Percentiles rank a stretch among this genome's conserved stretches.
These are phyloP conservation scores for Magnaporthiopsis rhizophila DNA, from an alignment of 2,329 filamentous ascomycete species.

Conservation along the genomic window DNA sequence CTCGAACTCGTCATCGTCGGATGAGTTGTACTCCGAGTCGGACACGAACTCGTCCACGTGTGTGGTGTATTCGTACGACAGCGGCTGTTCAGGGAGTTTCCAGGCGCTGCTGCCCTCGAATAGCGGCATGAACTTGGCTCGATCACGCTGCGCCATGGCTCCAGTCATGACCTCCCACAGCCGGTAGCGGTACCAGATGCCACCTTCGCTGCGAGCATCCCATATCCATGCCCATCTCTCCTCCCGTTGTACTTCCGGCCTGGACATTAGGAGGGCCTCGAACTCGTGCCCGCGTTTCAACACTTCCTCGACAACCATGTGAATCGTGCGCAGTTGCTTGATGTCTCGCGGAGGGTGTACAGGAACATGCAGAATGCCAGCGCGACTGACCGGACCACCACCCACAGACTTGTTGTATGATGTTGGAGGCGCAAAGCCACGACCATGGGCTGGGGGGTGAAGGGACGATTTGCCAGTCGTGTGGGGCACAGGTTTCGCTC, in stretches of 20 bases:
- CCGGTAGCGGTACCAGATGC: conserved; percentile 88
- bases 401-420: conserved; percentile 48
- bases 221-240: conserved; percentile 94
- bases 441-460: conserved; percentile 31
- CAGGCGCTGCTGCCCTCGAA: conserved; percentile 74
- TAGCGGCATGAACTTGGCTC: conserved; percentile 51
- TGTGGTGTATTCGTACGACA: conserved; percentile 78
- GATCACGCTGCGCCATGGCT: conserved; percentile 35
- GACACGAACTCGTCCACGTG: conserved; percentile 71
- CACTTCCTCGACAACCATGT: conserved; percentile 76
- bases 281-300: conserved; percentile 78
- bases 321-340: conserved; percentile 72
- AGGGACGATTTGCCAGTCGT: conserved; percentile 14
- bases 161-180: conserved; percentile 81
- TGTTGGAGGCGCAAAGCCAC: conserved; percentile 68
- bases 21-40: conserved; percentile 79
- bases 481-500: conserved; percentile 59
- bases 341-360: conserved; percentile 72
- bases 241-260: conserved; percentile 72
- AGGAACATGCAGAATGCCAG: conserved; percentile 54
- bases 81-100: conserved; percentile 62
- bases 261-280: conserved; percentile 84
- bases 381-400: conserved; percentile 32
- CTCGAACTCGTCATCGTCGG: conserved; percentile 69
- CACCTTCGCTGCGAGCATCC: conserved; percentile 71